Evolutionary conservation across 768 basidiomycete species (phyloP), one percentile per base, ranked within the genome.

Genomic region (Termitomyces sp.): DNA sequence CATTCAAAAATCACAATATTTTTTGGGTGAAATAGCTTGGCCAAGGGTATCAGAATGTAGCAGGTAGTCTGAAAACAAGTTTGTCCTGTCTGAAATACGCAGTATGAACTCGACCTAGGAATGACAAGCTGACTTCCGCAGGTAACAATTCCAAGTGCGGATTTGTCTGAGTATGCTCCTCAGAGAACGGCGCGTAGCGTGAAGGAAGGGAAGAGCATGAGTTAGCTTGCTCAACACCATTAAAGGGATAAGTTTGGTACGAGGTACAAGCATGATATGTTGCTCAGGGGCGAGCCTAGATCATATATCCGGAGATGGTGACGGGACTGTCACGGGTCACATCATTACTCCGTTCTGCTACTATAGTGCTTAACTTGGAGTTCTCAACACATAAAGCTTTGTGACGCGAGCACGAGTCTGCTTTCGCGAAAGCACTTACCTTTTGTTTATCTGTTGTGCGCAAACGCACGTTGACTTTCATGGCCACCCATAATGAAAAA

Each of bases 401-500:
- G 47, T 35, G 37, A 9, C 23, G 23, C 37, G 50, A 50, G 9
- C 17, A 37, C 37, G 50, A n/a, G n/a, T 30, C 14, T 43, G 41
- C 51, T 53, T 19, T 43, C n/a, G 41, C 38, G 11, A 19, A 15
- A 19, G 28, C 62, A 44, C 52, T 26, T 54, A 55, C 53, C 55
- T 57, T 59, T 53, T 48, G 55, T 43, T 44, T 44, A 10, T 50
- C 57, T 33, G 44, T 37, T 3, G 37, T 63, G 49, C 53, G 46
- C 42, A 50, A 62, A 51, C 57, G 45, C 38, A 55, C 52, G 14
- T 48, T 50, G 48, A 59, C 53, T 41, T 56, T 44, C 14, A 69
- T 71, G 68, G 52, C 69, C 43, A 46, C 70, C 12, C 68, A 67
- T 55, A 62, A 68, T 57, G 60, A 62, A 57, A 66, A 71, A 53